Conservation (phyloP, 2,329 filamentous ascomycete species). For the Paraconiothyrium sp. region DNA sequence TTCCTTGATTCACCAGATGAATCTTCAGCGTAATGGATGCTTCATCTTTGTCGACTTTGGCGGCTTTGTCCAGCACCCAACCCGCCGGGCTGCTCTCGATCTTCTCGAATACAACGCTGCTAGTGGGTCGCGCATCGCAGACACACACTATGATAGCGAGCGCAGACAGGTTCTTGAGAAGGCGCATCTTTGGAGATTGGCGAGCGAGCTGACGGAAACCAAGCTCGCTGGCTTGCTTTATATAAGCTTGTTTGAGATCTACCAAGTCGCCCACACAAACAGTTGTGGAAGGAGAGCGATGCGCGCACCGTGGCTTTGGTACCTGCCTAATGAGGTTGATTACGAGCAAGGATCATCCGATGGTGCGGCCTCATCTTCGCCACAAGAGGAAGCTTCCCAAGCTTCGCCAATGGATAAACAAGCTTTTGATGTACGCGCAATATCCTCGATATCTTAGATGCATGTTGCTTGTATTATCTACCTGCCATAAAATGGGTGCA, state of each 20-base stretch:
- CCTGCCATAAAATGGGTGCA: neutral
- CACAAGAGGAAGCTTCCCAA: slow-evolving; percentile 26
- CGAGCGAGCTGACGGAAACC: neutral
- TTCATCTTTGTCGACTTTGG: slow-evolving; percentile 26
- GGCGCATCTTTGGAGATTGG: slow-evolving; percentile 15
- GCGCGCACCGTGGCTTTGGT: neutral
- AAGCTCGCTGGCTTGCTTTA: neutral
- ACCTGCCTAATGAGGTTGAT: slow-evolving; percentile 21
- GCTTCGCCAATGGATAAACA: slow-evolving; percentile 24
- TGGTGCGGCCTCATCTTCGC: slow-evolving; percentile 13
- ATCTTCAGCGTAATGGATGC: slow-evolving; percentile 29
- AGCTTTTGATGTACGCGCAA: slow-evolving; percentile 13
- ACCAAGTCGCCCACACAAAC: neutral
- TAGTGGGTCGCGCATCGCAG: slow-evolving; percentile 26
- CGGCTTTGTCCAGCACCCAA: slow-evolving; percentile 26
- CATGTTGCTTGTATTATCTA: neutral
- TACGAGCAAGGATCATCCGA: slow-evolving; percentile 5
- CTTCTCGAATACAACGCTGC: slow-evolving; percentile 27
- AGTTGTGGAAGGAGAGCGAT: slow-evolving; percentile 4
- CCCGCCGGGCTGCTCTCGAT: slow-evolving; percentile 23
- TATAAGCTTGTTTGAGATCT: neutral
- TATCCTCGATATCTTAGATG: slow-evolving; percentile 10
- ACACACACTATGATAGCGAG: slow-evolving; percentile 13
- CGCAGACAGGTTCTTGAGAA: slow-evolving; percentile 12
- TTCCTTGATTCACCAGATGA: slow-evolving; percentile 31